Percentiles rank a stretch among this genome's conserved stretches.
Evolutionary conservation across 257 asterid genomes (phyloP).

Genomic region (Solanum verrucosum): DNA sequence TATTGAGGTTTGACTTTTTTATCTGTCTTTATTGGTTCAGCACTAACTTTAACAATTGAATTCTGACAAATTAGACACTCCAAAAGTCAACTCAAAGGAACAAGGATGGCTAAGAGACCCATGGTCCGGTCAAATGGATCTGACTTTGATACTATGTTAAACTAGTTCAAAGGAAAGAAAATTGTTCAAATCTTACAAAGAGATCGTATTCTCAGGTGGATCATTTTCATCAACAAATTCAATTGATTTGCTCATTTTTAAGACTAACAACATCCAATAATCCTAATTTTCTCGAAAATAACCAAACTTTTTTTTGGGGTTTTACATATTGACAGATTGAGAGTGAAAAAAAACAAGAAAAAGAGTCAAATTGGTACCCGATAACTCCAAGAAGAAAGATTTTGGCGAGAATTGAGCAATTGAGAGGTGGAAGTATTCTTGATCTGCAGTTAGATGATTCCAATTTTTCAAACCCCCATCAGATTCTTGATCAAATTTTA

Average conservation of each 20-base stretch:
- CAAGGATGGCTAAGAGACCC: no score
- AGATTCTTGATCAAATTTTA: background rate
- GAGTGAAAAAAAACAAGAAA: background rate
- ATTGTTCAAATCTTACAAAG: background rate
- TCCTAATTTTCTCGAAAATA: background rate
- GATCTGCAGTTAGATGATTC: constrained; percentile 30
- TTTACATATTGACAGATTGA: background rate
- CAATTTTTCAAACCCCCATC: background rate
- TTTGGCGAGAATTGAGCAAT: constrained; percentile 35
- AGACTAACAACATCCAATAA: no score
- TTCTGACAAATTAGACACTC: no score
- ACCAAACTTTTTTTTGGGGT: no score
- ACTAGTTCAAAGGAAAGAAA: no score
- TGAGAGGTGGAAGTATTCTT: constrained; percentile 43
- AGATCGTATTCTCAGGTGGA: background rate
- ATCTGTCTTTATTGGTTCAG: background rate
- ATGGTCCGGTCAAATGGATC: background rate
- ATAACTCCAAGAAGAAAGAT: constrained; percentile 59
- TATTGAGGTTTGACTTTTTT: background rate
- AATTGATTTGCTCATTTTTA: no score
- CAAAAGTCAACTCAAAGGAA: no score
- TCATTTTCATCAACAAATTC: background rate
- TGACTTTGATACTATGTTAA: no score
- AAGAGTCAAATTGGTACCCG: constrained; percentile 33
- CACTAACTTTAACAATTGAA: background rate